phyloP scores from a whole-genome alignment of 2,329 filamentous ascomycete genomes.

The Talaromyces sp. region DNA sequence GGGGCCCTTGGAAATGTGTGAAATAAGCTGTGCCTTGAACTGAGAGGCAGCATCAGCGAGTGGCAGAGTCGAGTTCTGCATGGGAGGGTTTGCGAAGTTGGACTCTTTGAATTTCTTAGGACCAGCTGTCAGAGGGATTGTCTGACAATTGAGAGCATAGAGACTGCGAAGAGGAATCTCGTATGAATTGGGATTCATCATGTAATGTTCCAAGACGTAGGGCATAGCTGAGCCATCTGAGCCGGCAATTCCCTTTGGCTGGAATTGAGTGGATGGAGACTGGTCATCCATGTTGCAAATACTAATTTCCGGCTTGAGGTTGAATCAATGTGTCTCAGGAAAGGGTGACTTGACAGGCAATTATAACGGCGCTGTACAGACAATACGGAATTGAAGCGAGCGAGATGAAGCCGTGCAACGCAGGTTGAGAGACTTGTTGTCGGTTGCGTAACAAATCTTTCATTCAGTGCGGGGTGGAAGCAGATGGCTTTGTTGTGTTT shows the following conservation, averaged over 20 bases:
- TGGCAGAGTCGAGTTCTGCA: constrained; percentile 22
- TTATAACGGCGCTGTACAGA: neutral
- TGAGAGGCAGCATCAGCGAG: constrained; percentile 39
- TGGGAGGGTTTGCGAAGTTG: constrained; percentile 35
- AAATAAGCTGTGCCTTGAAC: constrained; percentile 41
- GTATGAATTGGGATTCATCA: constrained; percentile 60
- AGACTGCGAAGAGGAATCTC: constrained; percentile 65
- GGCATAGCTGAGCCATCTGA: constrained; percentile 44
- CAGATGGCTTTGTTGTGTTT: neutral
- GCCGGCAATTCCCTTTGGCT: constrained; percentile 22
- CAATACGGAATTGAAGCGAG: neutral
- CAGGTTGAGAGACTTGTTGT: neutral
- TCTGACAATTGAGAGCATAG: constrained; percentile 62
- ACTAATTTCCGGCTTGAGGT: neutral
- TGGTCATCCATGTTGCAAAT: constrained; percentile 4
- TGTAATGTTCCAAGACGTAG: constrained; percentile 58
- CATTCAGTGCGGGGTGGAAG: neutral
- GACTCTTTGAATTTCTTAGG: constrained; percentile 30
- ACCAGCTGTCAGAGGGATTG: constrained; percentile 30
- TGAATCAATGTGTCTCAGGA: neutral
- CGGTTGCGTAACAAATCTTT: neutral
- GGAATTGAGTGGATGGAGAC: constrained; percentile 21
- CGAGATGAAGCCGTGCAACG: neutral
- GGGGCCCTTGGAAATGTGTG: constrained; percentile 56
- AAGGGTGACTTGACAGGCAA: neutral